A percentile compares a stretch with the other conserved stretches of the same genome.
Evolutionary conservation across 2,329 filamentous ascomycete genomes (phyloP).

Genomic region (Epichloe hybrida): DNA sequence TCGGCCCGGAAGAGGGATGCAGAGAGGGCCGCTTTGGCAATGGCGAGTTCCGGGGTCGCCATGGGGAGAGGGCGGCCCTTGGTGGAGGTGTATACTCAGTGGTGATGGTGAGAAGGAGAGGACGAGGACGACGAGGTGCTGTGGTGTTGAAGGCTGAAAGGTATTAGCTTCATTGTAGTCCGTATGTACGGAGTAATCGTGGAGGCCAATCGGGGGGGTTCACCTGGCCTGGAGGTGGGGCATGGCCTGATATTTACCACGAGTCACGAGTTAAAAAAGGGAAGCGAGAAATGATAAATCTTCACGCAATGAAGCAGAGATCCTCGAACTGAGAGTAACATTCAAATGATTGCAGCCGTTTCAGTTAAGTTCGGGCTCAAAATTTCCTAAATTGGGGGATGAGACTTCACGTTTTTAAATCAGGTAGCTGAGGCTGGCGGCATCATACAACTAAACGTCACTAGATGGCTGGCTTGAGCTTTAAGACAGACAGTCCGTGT

Average conservation of each 20-base stretch:
- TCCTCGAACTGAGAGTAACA: no score
- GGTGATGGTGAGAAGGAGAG: neutral
- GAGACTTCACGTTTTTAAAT: neutral
- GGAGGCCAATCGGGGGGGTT: neutral
- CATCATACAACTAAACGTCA: no score
- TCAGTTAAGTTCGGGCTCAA: no score
- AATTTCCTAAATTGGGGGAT: no score
- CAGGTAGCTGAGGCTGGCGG: neutral
- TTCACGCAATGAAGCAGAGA: neutral
- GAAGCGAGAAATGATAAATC: neutral
- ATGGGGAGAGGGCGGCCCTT: constrained; percentile 25
- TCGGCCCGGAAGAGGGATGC: constrained; percentile 62
- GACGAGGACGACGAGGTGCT: neutral
- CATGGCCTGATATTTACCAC: neutral
- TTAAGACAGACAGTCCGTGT: neutral
- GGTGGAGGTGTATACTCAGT: neutral
- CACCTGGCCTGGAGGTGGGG: neutral
- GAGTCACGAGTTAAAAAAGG: neutral
- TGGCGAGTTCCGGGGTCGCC: constrained; percentile 58
- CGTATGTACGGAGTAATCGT: neutral
- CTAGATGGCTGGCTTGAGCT: no score
- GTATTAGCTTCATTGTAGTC: no score
- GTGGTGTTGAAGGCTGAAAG: neutral
- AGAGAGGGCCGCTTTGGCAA: constrained; percentile 67
- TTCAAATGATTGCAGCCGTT: no score